Evolutionary conservation across 345 rosid species (phyloP), one percentile per base, ranked within the genome.

Genomic region (Eucalyptus melliodora): DNA sequence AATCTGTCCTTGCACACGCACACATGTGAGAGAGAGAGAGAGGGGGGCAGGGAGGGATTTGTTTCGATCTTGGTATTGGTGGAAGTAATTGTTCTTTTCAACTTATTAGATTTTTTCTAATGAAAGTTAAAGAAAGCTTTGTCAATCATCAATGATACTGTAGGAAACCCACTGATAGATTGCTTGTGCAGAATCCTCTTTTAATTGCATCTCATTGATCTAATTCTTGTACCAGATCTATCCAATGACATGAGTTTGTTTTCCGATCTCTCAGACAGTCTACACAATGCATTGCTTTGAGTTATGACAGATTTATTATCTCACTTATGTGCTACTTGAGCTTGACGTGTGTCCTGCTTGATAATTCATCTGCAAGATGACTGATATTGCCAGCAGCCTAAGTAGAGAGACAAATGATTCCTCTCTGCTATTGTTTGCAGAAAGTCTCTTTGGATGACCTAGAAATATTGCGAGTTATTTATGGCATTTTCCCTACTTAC

Each of bases 401-500:
- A 34, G 69, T 47, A 40, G 40, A 67, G 30, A 26, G 87, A 47
- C 23, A 80, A 88, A 53, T 40, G 88, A 89, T 60, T 24, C n/a
- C 77, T 40, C 45, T 87, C 90, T 86, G 53, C 50, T 87, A 83
- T 37, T 87, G 55, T 88, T 87, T 89, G 89, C 92, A 97, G 99
- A 98, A 94, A 91, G 95, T 97, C 77, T 91, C 96, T 89, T 94
- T 97, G 81, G 97, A 95, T 26, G 91, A 93, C 90, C 90, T 96
- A 92, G 93, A 97, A 94, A 95, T 97, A 90, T 90, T 92, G 86
- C 92, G 99, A 95, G 99, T 97, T 86, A 91, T 96, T 88, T 97
- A 96, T 89, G 99, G 99, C 77, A 96, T 97, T 89, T 97, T 97
- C 90, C 99, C 99, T 87, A 97, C 99, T 26, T 96, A 93, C 91